phyloP scores from a whole-genome alignment of 139 green algal species.

The Chlorokybus atmophyticus region DNA sequence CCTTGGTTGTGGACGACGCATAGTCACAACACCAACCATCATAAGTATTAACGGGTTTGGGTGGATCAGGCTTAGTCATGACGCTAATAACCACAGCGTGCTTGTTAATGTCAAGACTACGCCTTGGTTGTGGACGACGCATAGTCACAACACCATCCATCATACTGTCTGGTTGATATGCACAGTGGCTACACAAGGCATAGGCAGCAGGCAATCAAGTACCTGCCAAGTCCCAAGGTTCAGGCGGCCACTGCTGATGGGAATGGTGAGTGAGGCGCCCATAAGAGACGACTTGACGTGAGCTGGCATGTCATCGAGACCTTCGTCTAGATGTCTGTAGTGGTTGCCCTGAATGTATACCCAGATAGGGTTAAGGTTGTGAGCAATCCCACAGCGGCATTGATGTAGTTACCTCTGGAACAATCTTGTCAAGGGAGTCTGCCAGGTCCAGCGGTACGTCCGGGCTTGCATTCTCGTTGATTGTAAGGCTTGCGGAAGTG shows the following conservation, averaged over 20 bases:
- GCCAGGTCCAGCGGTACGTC: constrained; percentile 24
- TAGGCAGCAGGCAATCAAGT: not conserved
- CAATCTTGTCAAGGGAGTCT: constrained; percentile 17
- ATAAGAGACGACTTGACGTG: constrained; percentile 38
- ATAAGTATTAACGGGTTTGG: not conserved
- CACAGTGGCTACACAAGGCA: not conserved
- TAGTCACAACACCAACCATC: no score
- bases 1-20: no score
- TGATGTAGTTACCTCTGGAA: constrained; percentile 28
- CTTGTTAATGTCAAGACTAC: not conserved
- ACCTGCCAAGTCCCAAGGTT: constrained; percentile 31
- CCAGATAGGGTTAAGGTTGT: not conserved
- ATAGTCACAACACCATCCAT: no score
- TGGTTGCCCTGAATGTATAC: constrained; percentile 14
- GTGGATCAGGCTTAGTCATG: not conserved
- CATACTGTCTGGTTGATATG: not conserved
- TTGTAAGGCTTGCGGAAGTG: constrained; percentile 30
- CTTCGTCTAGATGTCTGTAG: constrained; percentile 10
- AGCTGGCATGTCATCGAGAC: constrained; percentile 37
- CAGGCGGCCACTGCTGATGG: constrained; percentile 21
- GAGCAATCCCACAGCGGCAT: not conserved
- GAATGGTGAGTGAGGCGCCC: constrained; percentile 27
- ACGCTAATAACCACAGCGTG: not conserved
- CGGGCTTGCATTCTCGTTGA: constrained; percentile 27
- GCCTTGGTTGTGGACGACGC: no score